Percentiles rank a stretch among this genome's conserved stretches.
Conservation (phyloP, 2,329 filamentous ascomycete species). For the Fusarium illudens region DNA sequence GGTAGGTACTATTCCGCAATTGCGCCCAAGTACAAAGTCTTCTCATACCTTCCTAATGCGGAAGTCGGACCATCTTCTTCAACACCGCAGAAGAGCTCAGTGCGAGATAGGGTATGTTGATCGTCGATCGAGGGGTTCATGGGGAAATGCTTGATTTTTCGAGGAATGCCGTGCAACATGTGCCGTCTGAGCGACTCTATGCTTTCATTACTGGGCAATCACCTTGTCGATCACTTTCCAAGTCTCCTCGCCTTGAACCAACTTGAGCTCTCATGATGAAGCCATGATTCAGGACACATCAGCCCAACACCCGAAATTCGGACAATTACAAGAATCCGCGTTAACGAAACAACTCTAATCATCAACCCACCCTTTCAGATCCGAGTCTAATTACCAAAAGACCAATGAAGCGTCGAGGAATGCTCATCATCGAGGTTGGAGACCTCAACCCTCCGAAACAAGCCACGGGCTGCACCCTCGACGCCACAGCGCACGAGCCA, state of each 20-base stretch:
- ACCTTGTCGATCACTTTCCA: background rate
- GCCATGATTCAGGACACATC: background rate
- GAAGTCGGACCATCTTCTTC: background rate
- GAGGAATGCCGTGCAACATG: background rate
- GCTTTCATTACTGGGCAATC: background rate
- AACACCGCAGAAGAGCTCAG: background rate
- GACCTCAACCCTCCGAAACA: conserved; percentile 2
- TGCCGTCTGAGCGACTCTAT: background rate
- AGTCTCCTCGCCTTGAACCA: background rate
- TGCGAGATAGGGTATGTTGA: background rate
- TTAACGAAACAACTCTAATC: background rate
- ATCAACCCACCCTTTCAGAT: background rate
- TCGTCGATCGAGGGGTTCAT: background rate
- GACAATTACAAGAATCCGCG: background rate
- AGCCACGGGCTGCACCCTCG: conserved; percentile 2
- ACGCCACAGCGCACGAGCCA: conserved; percentile 29
- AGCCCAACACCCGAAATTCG: background rate
- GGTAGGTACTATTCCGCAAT: background rate
- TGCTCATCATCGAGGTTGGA: conserved; percentile 2
- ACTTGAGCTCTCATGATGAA: background rate
- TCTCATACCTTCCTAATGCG: conserved; percentile 28
- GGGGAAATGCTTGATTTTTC: background rate
- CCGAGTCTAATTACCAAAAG: background rate
- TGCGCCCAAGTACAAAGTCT: background rate
- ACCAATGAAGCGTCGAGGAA: background rate